These are phyloP conservation scores for Pyronema domesticum DNA, from an alignment of 495 filamentous ascomycete species.

Conservation along the genomic window DNA sequence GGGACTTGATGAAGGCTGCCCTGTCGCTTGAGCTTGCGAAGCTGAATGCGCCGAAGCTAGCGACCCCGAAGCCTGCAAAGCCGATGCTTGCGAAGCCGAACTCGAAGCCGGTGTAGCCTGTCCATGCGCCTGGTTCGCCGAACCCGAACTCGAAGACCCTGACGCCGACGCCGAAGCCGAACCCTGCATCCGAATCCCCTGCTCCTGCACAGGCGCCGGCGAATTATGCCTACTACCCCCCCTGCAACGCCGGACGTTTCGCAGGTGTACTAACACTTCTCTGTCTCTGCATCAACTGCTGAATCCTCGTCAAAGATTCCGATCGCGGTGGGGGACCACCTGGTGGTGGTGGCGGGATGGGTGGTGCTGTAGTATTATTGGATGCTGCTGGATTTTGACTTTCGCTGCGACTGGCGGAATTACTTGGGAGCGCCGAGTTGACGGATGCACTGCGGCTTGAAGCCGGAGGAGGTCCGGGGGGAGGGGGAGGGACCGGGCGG, in stretches of 20 bases:
- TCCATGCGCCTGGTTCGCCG: no score
- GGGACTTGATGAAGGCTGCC: slow-evolving; percentile 11
- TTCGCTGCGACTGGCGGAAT: no score
- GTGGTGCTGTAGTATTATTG: no score
- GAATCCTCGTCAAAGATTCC: slow-evolving; percentile 1
- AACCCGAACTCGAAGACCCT: no score
- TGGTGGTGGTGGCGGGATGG: slow-evolving; percentile 19
- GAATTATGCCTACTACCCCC: neutral
- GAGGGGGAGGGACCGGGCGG: slow-evolving; percentile 12
- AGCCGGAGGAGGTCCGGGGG: slow-evolving; percentile 18
- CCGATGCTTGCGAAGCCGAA: no score
- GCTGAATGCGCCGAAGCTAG: no score
- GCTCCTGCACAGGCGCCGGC: neutral
- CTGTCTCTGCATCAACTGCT: slow-evolving; percentile 1
- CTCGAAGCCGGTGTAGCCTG: neutral
- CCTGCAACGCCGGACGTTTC: neutral
- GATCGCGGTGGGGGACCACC: slow-evolving; percentile 13
- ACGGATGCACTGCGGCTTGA: slow-evolving; percentile 1
- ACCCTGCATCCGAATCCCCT: no score
- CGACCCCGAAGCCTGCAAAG: neutral
- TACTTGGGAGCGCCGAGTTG: neutral
- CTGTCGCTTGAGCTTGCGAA: neutral
- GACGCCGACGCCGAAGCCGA: no score
- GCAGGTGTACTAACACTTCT: neutral
- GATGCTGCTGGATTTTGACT: no score